phyloP scores from a whole-genome alignment of 1,284 basidiomycete genomes.

The Amylostereum chailletii region DNA sequence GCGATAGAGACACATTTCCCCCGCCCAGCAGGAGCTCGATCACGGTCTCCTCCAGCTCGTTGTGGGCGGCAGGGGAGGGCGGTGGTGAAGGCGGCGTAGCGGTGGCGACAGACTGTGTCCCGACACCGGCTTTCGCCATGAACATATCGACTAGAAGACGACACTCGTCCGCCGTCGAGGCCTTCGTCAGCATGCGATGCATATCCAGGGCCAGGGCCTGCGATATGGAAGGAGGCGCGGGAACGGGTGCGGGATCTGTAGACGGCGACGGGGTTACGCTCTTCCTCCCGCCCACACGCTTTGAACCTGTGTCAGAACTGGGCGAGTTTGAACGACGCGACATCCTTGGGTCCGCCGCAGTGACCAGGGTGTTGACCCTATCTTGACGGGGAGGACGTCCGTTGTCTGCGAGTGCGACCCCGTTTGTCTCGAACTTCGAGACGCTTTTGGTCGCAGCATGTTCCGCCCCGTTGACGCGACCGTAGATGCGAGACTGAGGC shows the following conservation, averaged over 20 bases:
- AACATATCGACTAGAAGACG: conserved; percentile 78
- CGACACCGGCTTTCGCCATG: conserved; percentile 51
- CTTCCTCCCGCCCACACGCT: too few species aligned
- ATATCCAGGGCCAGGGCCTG: conserved; percentile 52
- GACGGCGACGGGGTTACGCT: neutral
- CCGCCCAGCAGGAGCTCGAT: conserved; percentile 21
- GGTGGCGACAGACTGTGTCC: conserved; percentile 3
- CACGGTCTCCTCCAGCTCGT: conserved; percentile 20
- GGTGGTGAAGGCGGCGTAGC: conserved; percentile 8
- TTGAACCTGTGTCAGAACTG: neutral
- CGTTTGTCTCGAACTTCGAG: too few species aligned
- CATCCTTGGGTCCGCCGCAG: too few species aligned
- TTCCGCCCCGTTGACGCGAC: too few species aligned
- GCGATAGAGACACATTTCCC: neutral
- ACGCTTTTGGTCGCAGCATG: too few species aligned
- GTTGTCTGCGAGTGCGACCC: too few species aligned
- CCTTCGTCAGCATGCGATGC: conserved; percentile 58
- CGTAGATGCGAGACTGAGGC: too few species aligned
- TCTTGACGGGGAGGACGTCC: too few species aligned
- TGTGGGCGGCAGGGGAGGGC: conserved; percentile 9
- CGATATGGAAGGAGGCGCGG: neutral
- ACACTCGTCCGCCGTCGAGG: conserved; percentile 75
- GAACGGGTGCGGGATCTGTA: neutral
- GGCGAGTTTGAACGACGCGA: neutral
- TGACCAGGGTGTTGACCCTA: too few species aligned